These are phyloP conservation scores for Metarhizium anisopliae DNA, from an alignment of 2,329 filamentous ascomycete species.

Conservation along the genomic window DNA sequence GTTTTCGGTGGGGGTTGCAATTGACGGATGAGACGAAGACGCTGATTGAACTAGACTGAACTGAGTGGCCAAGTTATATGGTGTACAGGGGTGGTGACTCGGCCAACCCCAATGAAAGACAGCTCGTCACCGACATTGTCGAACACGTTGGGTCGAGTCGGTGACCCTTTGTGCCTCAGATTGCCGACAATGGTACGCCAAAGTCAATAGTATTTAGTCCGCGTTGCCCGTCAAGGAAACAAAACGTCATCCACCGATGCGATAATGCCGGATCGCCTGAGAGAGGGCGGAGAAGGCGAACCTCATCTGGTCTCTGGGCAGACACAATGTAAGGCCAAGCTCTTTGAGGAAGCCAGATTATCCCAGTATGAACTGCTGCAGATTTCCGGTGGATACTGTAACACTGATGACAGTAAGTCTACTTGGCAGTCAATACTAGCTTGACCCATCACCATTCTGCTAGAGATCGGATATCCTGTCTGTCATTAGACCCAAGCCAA, in stretches of 20 bases:
- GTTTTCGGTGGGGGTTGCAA: not conserved
- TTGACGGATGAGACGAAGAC: not conserved
- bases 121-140: conserved; percentile 2
- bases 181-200: not conserved
- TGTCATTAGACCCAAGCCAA: too few species aligned
- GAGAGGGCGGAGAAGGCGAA: not conserved
- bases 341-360: too few species aligned
- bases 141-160: not conserved
- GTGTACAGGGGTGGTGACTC: not conserved
- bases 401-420: too few species aligned
- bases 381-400: too few species aligned
- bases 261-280: too few species aligned
- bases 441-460: too few species aligned
- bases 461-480: too few species aligned
- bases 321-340: too few species aligned
- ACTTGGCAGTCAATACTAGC: too few species aligned
- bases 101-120: not conserved
- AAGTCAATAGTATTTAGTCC: not conserved
- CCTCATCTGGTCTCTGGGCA: too few species aligned
- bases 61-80: not conserved
- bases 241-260: too few species aligned
- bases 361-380: too few species aligned
- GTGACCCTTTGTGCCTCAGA: not conserved
- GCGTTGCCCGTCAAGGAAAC: not conserved
- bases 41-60: not conserved